These are phyloP conservation scores for Loxodes magnus DNA, from an alignment of 73 alveolate genomes.

Conservation along the genomic window DNA sequence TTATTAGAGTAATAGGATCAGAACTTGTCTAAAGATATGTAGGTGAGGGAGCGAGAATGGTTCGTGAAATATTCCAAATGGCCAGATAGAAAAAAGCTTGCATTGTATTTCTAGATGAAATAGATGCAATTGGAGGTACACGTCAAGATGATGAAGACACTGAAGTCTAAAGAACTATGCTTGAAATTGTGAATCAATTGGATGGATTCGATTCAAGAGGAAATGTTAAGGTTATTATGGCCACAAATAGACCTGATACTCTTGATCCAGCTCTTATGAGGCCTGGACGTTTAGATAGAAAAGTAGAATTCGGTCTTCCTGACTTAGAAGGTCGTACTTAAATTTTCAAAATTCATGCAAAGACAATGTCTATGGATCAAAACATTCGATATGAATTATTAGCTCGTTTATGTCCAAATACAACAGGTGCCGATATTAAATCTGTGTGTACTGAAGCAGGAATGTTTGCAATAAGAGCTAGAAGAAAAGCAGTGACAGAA, in stretches of 20 bases:
- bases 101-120: conserved; percentile 97
- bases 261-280: conserved; percentile 99
- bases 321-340: conserved; percentile 97
- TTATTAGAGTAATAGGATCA: conserved; percentile 97
- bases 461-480: conserved; percentile 96
- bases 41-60: conserved; percentile 99
- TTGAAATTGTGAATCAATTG: conserved; percentile 95
- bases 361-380: conserved; percentile 95
- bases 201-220: conserved; percentile 99
- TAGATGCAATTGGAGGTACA: conserved; percentile 99
- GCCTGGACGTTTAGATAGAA: conserved; percentile 99
- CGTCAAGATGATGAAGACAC: conserved; percentile 97
- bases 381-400: conserved; percentile 94
- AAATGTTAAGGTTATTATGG: conserved; percentile 95
- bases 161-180: conserved; percentile 94
- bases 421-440: conserved; percentile 97
- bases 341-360: conserved; percentile 96
- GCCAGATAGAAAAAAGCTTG: conserved; percentile 89
- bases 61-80: conserved; percentile 95
- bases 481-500: conserved; percentile 95
- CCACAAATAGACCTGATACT: conserved; percentile 99
- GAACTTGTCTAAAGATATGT: conserved; percentile 97
- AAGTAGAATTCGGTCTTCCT: conserved; percentile 97
- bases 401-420: conserved; percentile 91
- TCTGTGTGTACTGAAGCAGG: conserved; percentile 92